Percentiles rank a stretch among this genome's conserved stretches.
phyloP scores from a whole-genome alignment of 2,329 filamentous ascomycete species.

The Xylariaceae sp. region DNA sequence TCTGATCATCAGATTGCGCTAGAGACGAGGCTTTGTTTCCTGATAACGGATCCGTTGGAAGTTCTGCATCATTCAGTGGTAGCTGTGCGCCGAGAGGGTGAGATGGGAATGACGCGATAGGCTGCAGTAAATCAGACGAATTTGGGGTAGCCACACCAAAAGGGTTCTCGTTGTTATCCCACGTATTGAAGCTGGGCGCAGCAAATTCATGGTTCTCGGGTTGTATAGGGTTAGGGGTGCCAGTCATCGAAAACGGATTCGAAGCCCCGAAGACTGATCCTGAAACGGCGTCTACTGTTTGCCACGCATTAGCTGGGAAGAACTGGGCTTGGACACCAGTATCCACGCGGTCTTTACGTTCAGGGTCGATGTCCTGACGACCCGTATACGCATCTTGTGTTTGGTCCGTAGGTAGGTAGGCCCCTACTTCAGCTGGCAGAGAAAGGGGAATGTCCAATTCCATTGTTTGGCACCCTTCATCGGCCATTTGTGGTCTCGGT shows the following conservation, averaged over 20 bases:
- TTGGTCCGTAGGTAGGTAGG: too few species aligned
- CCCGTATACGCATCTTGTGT: too few species aligned
- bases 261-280: neutral
- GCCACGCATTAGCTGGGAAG: constrained; percentile 8
- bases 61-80: neutral
- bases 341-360: constrained; percentile 11
- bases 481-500: constrained; percentile 24
- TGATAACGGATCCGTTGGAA: neutral
- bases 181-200: neutral
- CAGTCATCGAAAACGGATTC: too few species aligned
- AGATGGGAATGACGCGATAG: constrained; percentile 1
- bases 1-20: too few species aligned
- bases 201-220: neutral
- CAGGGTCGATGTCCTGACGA: constrained; percentile 2
- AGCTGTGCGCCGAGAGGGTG: neutral
- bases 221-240: neutral
- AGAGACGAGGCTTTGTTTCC: too few species aligned
- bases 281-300: neutral
- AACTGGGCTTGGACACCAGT: constrained; percentile 10
- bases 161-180: neutral
- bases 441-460: constrained; percentile 25
- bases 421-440: neutral
- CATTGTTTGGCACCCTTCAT: constrained; percentile 37
- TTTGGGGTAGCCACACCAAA: neutral
- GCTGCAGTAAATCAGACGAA: neutral